Conservation (phyloP, 1,284 basidiomycete genomes). For the Ceratobasidium sp. region DNA sequence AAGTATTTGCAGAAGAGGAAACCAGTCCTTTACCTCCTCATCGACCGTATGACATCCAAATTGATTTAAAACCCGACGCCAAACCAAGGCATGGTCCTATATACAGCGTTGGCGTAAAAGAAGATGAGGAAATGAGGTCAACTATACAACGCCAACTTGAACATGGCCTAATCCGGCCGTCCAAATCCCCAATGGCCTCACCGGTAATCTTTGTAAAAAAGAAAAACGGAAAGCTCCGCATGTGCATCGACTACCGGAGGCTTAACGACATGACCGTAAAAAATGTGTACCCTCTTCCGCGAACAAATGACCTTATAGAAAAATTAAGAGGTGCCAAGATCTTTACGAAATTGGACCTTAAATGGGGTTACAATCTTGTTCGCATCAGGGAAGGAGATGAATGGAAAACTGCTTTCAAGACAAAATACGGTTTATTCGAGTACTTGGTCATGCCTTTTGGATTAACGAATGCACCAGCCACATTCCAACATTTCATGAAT, state of each 20-base stretch:
- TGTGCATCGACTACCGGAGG: conserved; percentile 62
- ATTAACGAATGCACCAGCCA: conserved; percentile 54
- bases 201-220: conserved; percentile 65
- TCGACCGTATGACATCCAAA: conserved; percentile 46
- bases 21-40: conserved; percentile 46
- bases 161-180: conserved; percentile 54
- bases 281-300: conserved; percentile 52
- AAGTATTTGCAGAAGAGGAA: conserved; percentile 45
- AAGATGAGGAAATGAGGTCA: conserved; percentile 13
- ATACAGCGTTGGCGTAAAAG: conserved; percentile 6
- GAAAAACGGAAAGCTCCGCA: conserved; percentile 60
- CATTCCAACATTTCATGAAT: conserved; percentile 55
- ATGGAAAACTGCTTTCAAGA: conserved; percentile 59
- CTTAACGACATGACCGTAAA: conserved; percentile 50
- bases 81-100: no score
- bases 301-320: conserved; percentile 53
- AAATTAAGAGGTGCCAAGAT: conserved; percentile 50
- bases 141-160: conserved; percentile 35
- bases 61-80: conserved; percentile 41
- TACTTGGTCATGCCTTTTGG: conserved; percentile 58
- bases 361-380: conserved; percentile 55
- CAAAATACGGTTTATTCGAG: conserved; percentile 58
- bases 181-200: conserved; percentile 56
- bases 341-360: conserved; percentile 57
- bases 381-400: conserved; percentile 53